phyloP scores from a whole-genome alignment of 106 monocot genomes.

The Phalaenopsis aphrodite region DNA sequence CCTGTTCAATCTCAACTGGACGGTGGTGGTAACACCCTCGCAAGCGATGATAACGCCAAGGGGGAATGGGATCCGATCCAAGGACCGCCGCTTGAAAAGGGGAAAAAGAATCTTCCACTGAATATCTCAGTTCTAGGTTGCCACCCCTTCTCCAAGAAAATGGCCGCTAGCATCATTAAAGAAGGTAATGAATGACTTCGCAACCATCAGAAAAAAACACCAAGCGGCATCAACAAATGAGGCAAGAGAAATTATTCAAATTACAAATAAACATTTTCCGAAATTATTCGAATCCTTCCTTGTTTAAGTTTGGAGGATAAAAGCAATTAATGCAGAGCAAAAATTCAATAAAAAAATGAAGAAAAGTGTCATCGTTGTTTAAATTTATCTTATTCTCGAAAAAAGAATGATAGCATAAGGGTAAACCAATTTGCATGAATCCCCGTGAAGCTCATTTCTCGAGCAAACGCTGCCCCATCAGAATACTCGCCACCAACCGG shows the following conservation, averaged over 20 bases:
- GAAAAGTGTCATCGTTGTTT: background rate
- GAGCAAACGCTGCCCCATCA: background rate
- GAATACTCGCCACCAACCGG: background rate
- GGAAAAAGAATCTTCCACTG: background rate
- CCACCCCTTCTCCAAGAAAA: background rate
- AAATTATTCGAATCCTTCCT: background rate
- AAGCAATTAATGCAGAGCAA: background rate
- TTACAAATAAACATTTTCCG: background rate
- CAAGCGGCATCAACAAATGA: background rate
- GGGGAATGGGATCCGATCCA: background rate
- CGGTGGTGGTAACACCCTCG: background rate
- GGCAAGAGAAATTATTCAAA: background rate
- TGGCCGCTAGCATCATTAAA: background rate
- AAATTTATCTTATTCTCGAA: background rate
- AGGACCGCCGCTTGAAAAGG: background rate
- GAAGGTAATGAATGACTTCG: background rate
- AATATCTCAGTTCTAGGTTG: background rate
- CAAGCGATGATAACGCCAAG: background rate
- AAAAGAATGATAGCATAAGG: background rate
- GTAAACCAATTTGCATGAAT: background rate
- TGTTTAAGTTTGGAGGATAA: background rate
- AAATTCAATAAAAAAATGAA: background rate
- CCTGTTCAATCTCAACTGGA: conserved; percentile 1
- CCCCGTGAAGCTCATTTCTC: background rate
- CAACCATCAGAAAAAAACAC: background rate